Evolutionary conservation across 768 basidiomycete species (phyloP), one percentile per base, ranked within the genome.

Genomic region (Amanita muscaria): DNA sequence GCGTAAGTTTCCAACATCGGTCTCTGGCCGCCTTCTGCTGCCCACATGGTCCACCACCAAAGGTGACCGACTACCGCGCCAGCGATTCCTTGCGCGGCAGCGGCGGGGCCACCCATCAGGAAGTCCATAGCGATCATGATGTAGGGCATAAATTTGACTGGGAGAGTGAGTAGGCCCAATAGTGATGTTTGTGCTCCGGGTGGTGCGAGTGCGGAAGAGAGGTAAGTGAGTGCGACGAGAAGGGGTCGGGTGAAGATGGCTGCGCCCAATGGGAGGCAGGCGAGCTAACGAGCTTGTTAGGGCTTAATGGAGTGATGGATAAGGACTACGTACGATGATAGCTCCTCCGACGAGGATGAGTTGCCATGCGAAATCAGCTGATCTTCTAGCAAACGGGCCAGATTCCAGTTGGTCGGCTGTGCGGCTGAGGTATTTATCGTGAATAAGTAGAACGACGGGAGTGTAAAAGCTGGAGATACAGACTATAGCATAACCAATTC

Each of bases 351-450:
- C 74, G 40, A 79, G 60, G 47, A 79, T 56, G 12, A 81, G 68
- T 53, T 89, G 86, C 74, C 80, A 89, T 14, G 83, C 84, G 35
- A 83, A 73, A 61, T 91, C 88, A 2, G 84, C 74, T 0, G 85
- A 83, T 38, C 75, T 73, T 3, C 67, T 60, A 0, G 58, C 50
- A 55, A 77, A 91, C 33, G 79, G 70, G 3, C 67, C 65, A 11
- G 67, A 63, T 62, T 92, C 89, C 3, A 91, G 65, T 31, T 76
- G 66, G 52, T 79, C 69, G 18, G 77, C 68, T 40, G 74, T 79
- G 49, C 79, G 82, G 56, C 88, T 90, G 51, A 12, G 12, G n/a
- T 9, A 21, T 40, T 32, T n/a, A n/a, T n/a, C n/a, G n/a, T n/a
- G n/a, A 32, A 29, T 27, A 52, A 35, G 40, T 38, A 36, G 5